These are phyloP conservation scores for Trichoderma asperellum DNA, from an alignment of 2,329 filamentous ascomycete genomes.

Conservation along the genomic window DNA sequence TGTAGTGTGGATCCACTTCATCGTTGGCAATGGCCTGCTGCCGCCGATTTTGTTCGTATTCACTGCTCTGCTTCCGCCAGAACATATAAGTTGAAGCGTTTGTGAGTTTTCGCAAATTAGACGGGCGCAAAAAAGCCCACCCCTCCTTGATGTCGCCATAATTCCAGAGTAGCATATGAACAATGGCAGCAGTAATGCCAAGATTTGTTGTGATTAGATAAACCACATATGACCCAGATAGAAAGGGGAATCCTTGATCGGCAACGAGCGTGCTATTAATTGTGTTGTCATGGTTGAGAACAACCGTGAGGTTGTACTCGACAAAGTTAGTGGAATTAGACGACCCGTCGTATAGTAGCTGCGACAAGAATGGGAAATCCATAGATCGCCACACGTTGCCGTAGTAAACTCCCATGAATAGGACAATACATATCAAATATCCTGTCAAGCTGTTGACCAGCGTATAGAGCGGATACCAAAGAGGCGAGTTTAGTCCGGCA, in stretches of 20 bases:
- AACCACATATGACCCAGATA: slow-evolving; percentile 46
- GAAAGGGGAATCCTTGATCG: slow-evolving; percentile 46
- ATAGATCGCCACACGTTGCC: slow-evolving; percentile 31
- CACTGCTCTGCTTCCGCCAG: neutral
- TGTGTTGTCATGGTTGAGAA: slow-evolving; percentile 41
- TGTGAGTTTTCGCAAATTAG: neutral
- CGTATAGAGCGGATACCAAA: slow-evolving; percentile 46
- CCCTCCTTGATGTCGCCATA: slow-evolving; percentile 33
- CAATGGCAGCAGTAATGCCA: slow-evolving; percentile 51
- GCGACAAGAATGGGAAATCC: slow-evolving; percentile 35
- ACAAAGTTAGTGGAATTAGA: slow-evolving; percentile 44
- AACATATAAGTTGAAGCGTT: slow-evolving; percentile 1
- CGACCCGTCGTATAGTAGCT: slow-evolving; percentile 44
- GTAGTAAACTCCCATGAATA: slow-evolving; percentile 43
- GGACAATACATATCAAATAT: slow-evolving; percentile 42
- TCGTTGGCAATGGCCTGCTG: neutral
- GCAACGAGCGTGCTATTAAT: slow-evolving; percentile 40
- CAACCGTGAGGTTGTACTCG: slow-evolving; percentile 48
- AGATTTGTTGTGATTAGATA: slow-evolving; percentile 51
- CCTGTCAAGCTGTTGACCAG: slow-evolving; percentile 47
- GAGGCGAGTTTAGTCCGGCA: slow-evolving; percentile 38
- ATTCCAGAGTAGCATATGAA: slow-evolving; percentile 35
- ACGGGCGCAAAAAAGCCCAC: slow-evolving; percentile 27
- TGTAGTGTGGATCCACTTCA: slow-evolving; percentile 47
- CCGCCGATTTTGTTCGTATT: neutral